phyloP scores from a whole-genome alignment of 75 land plant species.

The Ceratopteris richardii region DNA sequence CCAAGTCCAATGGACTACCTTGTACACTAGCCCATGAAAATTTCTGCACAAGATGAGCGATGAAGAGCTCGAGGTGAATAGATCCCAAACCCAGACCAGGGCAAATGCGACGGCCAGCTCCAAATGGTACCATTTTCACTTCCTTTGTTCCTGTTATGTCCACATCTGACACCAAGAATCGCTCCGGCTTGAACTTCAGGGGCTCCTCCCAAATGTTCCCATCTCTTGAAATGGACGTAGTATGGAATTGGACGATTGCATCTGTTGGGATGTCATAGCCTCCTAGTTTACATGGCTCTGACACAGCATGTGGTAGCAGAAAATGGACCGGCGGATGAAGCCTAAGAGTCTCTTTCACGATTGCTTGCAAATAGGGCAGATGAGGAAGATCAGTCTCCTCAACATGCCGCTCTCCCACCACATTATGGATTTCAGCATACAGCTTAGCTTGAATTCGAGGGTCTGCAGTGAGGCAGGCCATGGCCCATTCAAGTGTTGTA shows the following conservation, averaged over 20 bases:
- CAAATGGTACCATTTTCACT: slow-evolving; percentile 60
- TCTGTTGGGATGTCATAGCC: slow-evolving; percentile 41
- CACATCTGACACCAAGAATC: too few relatives aligned
- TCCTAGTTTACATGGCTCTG: slow-evolving; percentile 19
- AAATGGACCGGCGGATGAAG: slow-evolving; percentile 32
- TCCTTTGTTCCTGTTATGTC: slow-evolving; percentile 51
- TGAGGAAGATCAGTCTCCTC: too few relatives aligned
- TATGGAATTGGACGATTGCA: slow-evolving; percentile 30
- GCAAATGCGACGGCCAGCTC: slow-evolving; percentile 62
- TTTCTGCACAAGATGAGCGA: too few relatives aligned
- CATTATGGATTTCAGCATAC: slow-evolving; percentile 15
- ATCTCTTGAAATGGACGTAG: slow-evolving; percentile 38
- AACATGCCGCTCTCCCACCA: slow-evolving; percentile 6
- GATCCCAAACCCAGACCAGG: slow-evolving; percentile 51
- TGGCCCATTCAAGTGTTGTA: slow-evolving; percentile 26
- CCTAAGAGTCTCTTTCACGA: too few relatives aligned
- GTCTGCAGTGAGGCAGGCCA: slow-evolving; percentile 27
- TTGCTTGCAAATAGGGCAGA: too few relatives aligned
- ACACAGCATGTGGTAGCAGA: slow-evolving; percentile 17
- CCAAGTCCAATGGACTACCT: slow-evolving; percentile 30
- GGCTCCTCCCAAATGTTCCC: slow-evolving; percentile 46
- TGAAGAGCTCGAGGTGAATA: slow-evolving; percentile 50
- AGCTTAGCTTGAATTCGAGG: slow-evolving; percentile 27
- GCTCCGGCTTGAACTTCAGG: slow-evolving; percentile 46
- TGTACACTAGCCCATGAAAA: slow-evolving; percentile 51